Evolutionary conservation across 495 filamentous ascomycete species (phyloP), one percentile per base, ranked within the genome.

Genomic region (Podospora pseudocomata): DNA sequence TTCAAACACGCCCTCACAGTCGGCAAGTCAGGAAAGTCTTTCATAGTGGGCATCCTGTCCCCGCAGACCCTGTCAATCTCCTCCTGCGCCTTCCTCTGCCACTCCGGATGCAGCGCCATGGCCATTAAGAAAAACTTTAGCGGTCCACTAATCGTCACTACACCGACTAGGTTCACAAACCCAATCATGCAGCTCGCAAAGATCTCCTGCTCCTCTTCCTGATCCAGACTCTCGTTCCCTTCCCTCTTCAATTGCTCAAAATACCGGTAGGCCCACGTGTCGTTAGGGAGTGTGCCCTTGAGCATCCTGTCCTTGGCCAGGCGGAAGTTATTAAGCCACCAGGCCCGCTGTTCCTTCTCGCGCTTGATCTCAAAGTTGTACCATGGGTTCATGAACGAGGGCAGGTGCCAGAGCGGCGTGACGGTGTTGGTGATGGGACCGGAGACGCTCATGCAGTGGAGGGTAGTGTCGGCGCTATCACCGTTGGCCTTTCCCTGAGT

Each of bases 61-160:
- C 81, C 84, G 64, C 86, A 87, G 2, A 88, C 86, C 6, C 80
- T 74, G 70, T 89, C 87, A n/a, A 89, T 78, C 73, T 89, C 87
- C 49, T 81, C 83, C 68, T 88, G 86, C 9, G 79, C 78, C 70
- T 82, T 82, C 68, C 71, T 75, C 72, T 82, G 80, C 79, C 81
- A 83, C 68, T 82, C 74, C 0, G 81, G 81, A 64, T 83, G 75
- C 65, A 83, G 71, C 19, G 73, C 72, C 81, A 84, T 83, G 34
- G 81, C 81, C 80, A 83, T 80, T 61, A 82, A 70, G 74, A 82
- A 84, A 76, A 82, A 83, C 64, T 80, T 75, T 55, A 83, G 68
- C 18, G 81, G 81, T 16, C 80, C 80, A 19, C 77, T 78, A 44
- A 83, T 83, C 34, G 82, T 84, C 39, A 83, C 76, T 4, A 83